Base-by-base conservation (phyloP, 108 stramenopile species). In the Skeletonema marinoi region DNA sequence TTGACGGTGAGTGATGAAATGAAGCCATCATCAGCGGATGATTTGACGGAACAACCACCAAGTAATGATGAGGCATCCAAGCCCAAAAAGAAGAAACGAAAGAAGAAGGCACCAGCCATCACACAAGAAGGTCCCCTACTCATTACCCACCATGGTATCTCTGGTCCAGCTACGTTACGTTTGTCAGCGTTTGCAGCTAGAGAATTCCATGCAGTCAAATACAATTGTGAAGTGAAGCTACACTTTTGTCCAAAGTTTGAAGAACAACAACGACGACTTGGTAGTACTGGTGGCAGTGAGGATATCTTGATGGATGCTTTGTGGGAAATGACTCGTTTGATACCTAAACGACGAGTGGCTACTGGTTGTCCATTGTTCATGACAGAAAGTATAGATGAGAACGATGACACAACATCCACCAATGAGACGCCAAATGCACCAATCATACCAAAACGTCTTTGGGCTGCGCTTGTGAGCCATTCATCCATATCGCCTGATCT, bases 131-230 rank as follows among this genome's bases (percentile, higher is more conserved):
- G 97, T 14, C 97, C 97, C 5, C 65, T 98, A 30, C 80, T 98
- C 13, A 93, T 98, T 56, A 98, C 96, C 12, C 97, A 98, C 81
- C 88, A 92, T 33, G 98, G 98, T 17, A 39, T 98, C 12, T 95
- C 95, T 31, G 98, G 98, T 3, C 98, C 98, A 14, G 96, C 97
- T n/a, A 85, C 88, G 7, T 67, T 98, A 64, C 84, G 93, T 35
- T 66, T 98, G 21, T 96, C 95, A n/a, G 97, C 98, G 9, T 98
- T 98, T 80, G 93, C 85, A 12, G 96, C 96, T 9, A 68, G 92
- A 75, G 92, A 93, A 72, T 93, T 97, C 54, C 58, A 84, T 39
- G 81, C 86, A 32, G 68, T 85, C n/a, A 81, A 83, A 33, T 96
- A 96, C 71, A 75, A 79, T 71, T 87, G 88, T 21, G 69, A 77